Base-by-base conservation (phyloP, 2,329 filamentous ascomycete genomes). In the Didymella keratinophila region DNA sequence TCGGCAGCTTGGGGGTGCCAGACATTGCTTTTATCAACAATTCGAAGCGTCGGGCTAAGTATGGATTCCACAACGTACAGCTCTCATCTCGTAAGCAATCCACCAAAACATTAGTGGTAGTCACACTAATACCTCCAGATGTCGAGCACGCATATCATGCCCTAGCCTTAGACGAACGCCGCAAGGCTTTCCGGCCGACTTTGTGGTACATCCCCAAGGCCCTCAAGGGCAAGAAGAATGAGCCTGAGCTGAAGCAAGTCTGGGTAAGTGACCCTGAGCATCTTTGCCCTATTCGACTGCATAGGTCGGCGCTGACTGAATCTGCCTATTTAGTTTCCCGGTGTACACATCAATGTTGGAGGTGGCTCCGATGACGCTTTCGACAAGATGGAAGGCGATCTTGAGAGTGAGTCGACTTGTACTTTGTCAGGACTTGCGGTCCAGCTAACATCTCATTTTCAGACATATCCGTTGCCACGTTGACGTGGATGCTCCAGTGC, bases 401-500 rank as follows among this genome's bases (percentile, higher is more conserved):
- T 71, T 28, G 74, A 76, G 51, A 68, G 73, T 75, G 50, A 54
- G 71, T 62, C 28, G 8, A 8, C 23, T 25, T 25, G n/a, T n/a
- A n/a, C n/a, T n/a, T n/a, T n/a, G n/a, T 7, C 23, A 25, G 23
- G 7, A 25, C 7, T 25, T 3, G 23, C 7, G 23, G 23, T 25
- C 7, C 7, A 7, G 23, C 23, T 25, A 25, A 25, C 23, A 25
- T n/a, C n/a, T n/a, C n/a, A n/a, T n/a, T n/a, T n/a, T n/a, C 23
- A 39, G 64, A 78, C 74, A 50, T 83, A 7, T 77, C 81, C 3
- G 80, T 81, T 8, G 81, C 84, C 9, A 78, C 80, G 0, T 72
- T 85, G 2, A 81, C 80, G 2, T 86, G 83, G 83, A 86, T 86
- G 83, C 80, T 85, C 20, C 78, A 81, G 50, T 82, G 83, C 59